Conservation (phyloP, 2,329 filamentous ascomycete genomes). For the Trichophyton schoenleinii region DNA sequence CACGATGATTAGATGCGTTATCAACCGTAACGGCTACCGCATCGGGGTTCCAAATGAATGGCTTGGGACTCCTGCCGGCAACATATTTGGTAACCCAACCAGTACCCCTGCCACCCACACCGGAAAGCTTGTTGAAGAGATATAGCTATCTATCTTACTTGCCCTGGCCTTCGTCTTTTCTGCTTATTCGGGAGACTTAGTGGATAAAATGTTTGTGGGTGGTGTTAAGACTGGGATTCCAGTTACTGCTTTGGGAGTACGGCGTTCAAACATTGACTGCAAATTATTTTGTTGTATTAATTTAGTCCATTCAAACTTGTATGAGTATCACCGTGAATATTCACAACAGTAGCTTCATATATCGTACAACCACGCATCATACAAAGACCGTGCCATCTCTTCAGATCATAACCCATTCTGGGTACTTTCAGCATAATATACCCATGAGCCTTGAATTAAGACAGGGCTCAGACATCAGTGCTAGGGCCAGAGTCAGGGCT, state of each 20-base stretch:
- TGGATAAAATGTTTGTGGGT: background rate
- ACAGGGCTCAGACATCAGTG: background rate
- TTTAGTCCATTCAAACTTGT: background rate
- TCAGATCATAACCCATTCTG: background rate
- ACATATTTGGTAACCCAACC: conserved; percentile 24
- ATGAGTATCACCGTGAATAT: background rate
- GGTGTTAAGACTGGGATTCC: too few relatives aligned
- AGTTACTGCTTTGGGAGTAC: background rate
- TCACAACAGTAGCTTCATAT: background rate
- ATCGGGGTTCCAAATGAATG: conserved; percentile 38
- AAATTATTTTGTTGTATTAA: background rate
- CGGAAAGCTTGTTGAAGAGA: conserved; percentile 29
- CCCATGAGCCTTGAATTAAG: background rate
- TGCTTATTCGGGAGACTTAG: too few relatives aligned
- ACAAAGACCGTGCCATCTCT: background rate
- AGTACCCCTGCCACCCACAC: conserved; percentile 9
- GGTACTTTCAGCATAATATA: too few relatives aligned
- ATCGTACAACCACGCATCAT: background rate
- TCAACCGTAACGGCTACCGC: conserved; percentile 28
- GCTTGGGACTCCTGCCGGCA: conserved; percentile 33
- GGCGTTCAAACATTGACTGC: background rate
- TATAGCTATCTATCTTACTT: conserved; percentile 14
- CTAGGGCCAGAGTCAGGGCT: background rate
- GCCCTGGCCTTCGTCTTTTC: too few relatives aligned
- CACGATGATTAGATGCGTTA: conserved; percentile 36